Evolutionary conservation across 2,329 filamentous ascomycete genomes (phyloP).

Genomic region (Aspergillus sp.): DNA sequence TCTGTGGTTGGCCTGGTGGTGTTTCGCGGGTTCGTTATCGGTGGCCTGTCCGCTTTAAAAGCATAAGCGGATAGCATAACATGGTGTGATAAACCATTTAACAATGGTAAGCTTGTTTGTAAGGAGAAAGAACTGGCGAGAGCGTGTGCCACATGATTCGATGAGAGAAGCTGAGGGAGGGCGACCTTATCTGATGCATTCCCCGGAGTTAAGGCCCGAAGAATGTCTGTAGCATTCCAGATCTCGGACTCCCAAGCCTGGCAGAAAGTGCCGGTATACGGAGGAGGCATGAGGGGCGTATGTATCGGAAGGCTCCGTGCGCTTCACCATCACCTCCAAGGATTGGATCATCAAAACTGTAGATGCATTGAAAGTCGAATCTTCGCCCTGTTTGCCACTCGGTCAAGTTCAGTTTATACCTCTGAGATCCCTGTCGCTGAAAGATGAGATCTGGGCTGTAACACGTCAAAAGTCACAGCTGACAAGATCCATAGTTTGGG

Average conservation of each 20-base stretch:
- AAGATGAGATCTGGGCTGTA: not conserved
- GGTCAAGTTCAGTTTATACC: not conserved
- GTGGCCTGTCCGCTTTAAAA: slow-evolving; percentile 1
- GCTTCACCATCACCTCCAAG: not conserved
- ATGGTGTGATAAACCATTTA: not conserved
- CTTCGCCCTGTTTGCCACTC: slow-evolving; percentile 9
- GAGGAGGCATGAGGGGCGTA: not conserved
- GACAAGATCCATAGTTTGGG: slow-evolving; percentile 11
- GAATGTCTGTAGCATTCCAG: not conserved
- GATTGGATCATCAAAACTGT: not conserved
- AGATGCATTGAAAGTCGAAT: not conserved
- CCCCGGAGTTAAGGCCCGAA: slow-evolving; percentile 4
- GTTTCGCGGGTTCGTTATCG: slow-evolving; percentile 16
- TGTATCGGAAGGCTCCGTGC: not conserved
- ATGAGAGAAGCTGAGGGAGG: not conserved
- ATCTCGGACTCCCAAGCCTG: not conserved
- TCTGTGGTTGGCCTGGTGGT: slow-evolving; percentile 37
- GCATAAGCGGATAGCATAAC: slow-evolving; percentile 15
- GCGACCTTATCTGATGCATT: slow-evolving; percentile 9
- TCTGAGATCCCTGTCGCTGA: not conserved
- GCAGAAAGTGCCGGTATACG: slow-evolving; percentile 15
- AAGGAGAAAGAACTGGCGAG: not conserved
- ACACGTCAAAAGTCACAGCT: not conserved
- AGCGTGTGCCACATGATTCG: slow-evolving; percentile 3
- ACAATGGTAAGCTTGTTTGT: not conserved